These are phyloP conservation scores for Saturnispora zaruensis DNA, from an alignment of 805 yeast species.

Conservation along the genomic window DNA sequence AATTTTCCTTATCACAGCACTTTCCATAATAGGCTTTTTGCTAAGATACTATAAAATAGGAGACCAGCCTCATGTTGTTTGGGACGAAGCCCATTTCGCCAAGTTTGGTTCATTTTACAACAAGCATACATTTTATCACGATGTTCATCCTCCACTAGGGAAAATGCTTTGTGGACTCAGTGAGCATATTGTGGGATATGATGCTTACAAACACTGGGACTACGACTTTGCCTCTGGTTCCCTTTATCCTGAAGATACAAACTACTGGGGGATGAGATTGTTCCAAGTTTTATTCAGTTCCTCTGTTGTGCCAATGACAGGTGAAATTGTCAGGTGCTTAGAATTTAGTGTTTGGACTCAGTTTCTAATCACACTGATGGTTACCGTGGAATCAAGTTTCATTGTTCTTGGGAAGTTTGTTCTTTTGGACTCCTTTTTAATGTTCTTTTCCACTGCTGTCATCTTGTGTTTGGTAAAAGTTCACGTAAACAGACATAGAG, in stretches of 20 bases:
- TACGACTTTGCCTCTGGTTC: slow-evolving; percentile 66
- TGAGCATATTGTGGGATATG: slow-evolving; percentile 68
- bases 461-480: slow-evolving; percentile 50
- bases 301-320: slow-evolving; percentile 61
- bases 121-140: slow-evolving; percentile 73
- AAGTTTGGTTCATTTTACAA: slow-evolving; percentile 76
- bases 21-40: slow-evolving; percentile 3
- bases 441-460: slow-evolving; percentile 69
- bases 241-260: slow-evolving; percentile 50
- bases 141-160: slow-evolving; percentile 84
- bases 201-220: slow-evolving; percentile 39
- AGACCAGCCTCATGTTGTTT: slow-evolving; percentile 67
- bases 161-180: slow-evolving; percentile 72
- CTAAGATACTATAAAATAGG: slow-evolving; percentile 47
- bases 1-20: background rate
- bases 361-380: slow-evolving; percentile 54
- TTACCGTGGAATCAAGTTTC: slow-evolving; percentile 58
- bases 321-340: slow-evolving; percentile 55
- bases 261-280: slow-evolving; percentile 57
- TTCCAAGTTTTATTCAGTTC: slow-evolving; percentile 66
- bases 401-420: slow-evolving; percentile 68
- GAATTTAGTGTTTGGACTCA: slow-evolving; percentile 44
- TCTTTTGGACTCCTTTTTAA: slow-evolving; percentile 64
- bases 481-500: slow-evolving; percentile 37
- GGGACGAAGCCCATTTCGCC: slow-evolving; percentile 98